These are phyloP conservation scores for Penicillium sp. DNA, from an alignment of 2,329 filamentous ascomycete genomes.

Conservation along the genomic window DNA sequence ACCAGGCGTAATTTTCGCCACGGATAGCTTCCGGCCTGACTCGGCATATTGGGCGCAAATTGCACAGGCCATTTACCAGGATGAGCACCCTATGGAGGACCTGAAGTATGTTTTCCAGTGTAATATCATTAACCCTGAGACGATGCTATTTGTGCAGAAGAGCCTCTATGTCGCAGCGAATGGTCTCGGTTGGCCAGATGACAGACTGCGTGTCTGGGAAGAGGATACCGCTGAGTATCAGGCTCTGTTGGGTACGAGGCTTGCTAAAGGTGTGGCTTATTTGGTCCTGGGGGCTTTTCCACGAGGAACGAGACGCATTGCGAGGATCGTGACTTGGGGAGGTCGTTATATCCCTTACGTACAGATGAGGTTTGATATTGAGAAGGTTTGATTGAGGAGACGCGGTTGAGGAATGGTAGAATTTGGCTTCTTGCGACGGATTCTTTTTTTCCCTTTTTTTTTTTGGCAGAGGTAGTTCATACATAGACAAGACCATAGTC, in stretches of 20 bases:
- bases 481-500: background rate
- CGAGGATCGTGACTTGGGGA: background rate
- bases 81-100: background rate
- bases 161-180: background rate
- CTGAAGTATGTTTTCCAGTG: background rate
- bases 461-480: background rate
- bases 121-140: background rate
- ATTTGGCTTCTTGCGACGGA: background rate
- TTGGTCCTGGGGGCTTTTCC: background rate
- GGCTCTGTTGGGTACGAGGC: background rate
- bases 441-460: background rate
- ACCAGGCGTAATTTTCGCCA: background rate
- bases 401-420: background rate
- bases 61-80: background rate
- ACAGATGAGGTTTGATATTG: background rate
- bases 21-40: constrained; percentile 1
- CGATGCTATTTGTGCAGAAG: background rate
- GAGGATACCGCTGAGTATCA: background rate
- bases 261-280: background rate
- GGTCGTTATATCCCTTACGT: background rate
- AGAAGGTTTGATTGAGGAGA: background rate
- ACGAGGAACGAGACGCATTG: background rate
- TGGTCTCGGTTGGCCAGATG: background rate
- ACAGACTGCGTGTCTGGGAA: background rate
- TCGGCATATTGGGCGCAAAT: constrained; percentile 12